These are phyloP conservation scores for Zopfia rhizophila DNA, from an alignment of 2,329 filamentous ascomycete species.

Conservation along the genomic window DNA sequence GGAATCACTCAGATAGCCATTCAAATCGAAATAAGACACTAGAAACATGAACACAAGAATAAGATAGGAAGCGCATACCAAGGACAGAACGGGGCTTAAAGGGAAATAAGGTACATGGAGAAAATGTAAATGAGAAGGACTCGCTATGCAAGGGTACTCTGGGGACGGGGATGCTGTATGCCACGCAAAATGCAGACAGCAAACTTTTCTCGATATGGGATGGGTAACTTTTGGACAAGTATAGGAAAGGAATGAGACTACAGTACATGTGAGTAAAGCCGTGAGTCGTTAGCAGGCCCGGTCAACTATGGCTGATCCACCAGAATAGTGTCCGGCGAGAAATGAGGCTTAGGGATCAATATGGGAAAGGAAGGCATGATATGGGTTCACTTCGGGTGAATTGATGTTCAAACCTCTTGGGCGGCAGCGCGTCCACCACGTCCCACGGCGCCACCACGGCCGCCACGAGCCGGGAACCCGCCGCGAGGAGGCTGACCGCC, in stretches of 20 bases:
- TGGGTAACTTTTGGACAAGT: slow-evolving; percentile 50
- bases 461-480: slow-evolving; percentile 75
- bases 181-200: slow-evolving; percentile 40
- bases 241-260: slow-evolving; percentile 44
- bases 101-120: slow-evolving; percentile 41
- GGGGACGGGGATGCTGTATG: slow-evolving; percentile 28
- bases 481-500: slow-evolving; percentile 70
- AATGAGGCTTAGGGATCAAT: slow-evolving; percentile 10
- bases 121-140: slow-evolving; percentile 47
- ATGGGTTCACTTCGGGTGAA: not conserved
- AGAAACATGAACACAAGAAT: slow-evolving; percentile 23
- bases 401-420: slow-evolving; percentile 44
- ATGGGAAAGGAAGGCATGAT: slow-evolving; percentile 13
- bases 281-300: slow-evolving; percentile 45
- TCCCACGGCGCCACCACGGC: slow-evolving; percentile 68
- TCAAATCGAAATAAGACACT: slow-evolving; percentile 15
- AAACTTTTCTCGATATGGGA: slow-evolving; percentile 45
- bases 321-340: slow-evolving; percentile 18
- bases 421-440: slow-evolving; percentile 63
- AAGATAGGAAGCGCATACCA: not conserved
- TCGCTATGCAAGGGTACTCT: slow-evolving; percentile 52
- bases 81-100: slow-evolving; percentile 31
- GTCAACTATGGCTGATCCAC: slow-evolving; percentile 18
- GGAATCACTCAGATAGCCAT: slow-evolving; percentile 35
- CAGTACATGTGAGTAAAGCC: slow-evolving; percentile 49